Percentiles rank a stretch among this genome's conserved stretches.
phyloP scores from a whole-genome alignment of 192 early-diverging fungal genomes.

The Spizellomyces sp. region DNA sequence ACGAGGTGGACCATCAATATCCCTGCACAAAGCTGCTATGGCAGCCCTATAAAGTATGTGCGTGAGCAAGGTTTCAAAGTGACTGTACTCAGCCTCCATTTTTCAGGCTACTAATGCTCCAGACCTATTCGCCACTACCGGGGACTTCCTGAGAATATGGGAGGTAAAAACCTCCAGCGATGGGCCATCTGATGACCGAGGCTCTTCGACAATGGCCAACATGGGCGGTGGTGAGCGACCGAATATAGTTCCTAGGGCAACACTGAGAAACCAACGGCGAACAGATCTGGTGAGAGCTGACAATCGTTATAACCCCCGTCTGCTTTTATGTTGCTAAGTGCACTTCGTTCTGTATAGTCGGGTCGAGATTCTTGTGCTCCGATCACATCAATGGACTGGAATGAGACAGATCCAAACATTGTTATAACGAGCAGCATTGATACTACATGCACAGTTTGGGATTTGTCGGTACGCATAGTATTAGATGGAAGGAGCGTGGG shows the following conservation, averaged over 20 bases:
- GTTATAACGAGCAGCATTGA: slow-evolving; percentile 94
- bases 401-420: slow-evolving; percentile 78
- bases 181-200: slow-evolving; percentile 16
- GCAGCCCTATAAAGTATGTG: slow-evolving; percentile 68
- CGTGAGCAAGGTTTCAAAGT: neutral
- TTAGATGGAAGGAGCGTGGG: neutral
- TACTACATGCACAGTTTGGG: slow-evolving; percentile 99
- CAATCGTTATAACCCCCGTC: neutral
- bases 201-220: neutral
- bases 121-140: slow-evolving; percentile 86
- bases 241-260: neutral
- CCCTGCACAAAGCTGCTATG: slow-evolving; percentile 92
- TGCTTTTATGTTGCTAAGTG: neutral
- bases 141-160: slow-evolving; percentile 90
- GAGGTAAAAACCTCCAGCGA: slow-evolving; percentile 63
- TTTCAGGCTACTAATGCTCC: slow-evolving; percentile 26
- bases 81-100: slow-evolving; percentile 8
- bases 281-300: slow-evolving; percentile 7
- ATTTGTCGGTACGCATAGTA: slow-evolving; percentile 66
- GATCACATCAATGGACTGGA: slow-evolving; percentile 98
- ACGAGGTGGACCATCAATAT: slow-evolving; percentile 78
- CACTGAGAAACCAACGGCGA: slow-evolving; percentile 18
- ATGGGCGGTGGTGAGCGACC: neutral
- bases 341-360: neutral
- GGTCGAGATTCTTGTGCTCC: slow-evolving; percentile 82